Conservation (phyloP, 202 grass and related monocot genomes). For the Setaria viridis region DNA sequence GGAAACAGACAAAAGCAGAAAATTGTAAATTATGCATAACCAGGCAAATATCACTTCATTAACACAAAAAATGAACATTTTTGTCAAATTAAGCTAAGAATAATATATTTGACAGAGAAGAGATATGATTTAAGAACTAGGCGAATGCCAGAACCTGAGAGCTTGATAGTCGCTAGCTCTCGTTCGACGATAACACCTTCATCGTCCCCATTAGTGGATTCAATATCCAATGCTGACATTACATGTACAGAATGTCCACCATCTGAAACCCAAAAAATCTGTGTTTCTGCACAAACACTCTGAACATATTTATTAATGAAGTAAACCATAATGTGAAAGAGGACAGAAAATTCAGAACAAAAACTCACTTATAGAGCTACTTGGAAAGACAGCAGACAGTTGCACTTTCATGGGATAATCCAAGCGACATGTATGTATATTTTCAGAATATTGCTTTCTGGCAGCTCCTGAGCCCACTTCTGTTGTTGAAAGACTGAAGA, state of each 20-base stretch:
- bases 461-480: constrained; percentile 39
- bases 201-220: constrained; percentile 43
- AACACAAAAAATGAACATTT: not conserved
- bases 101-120: not conserved
- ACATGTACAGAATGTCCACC: constrained; percentile 76
- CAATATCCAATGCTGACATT: constrained; percentile 58
- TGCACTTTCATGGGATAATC: constrained; percentile 80
- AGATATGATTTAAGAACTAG: constrained; percentile 20
- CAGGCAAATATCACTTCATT: constrained; percentile 1
- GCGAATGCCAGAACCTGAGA: constrained; percentile 66
- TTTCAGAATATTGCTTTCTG: constrained; percentile 48
- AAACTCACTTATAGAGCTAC: constrained; percentile 80
- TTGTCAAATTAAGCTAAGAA: constrained; percentile 36
- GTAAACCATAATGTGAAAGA: constrained; percentile 47
- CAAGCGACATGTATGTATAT: constrained; percentile 48
- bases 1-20: not conserved
- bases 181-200: constrained; percentile 39
- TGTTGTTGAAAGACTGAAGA: constrained; percentile 53
- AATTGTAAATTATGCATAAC: not conserved
- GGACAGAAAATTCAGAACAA: constrained; percentile 39
- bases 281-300: constrained; percentile 77
- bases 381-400: constrained; percentile 74
- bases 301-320: constrained; percentile 77
- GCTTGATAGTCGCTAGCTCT: constrained; percentile 46
- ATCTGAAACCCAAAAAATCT: constrained; percentile 89